Base-by-base conservation (phyloP, 2,329 filamentous ascomycete genomes). In the Pezicula carpinea region DNA sequence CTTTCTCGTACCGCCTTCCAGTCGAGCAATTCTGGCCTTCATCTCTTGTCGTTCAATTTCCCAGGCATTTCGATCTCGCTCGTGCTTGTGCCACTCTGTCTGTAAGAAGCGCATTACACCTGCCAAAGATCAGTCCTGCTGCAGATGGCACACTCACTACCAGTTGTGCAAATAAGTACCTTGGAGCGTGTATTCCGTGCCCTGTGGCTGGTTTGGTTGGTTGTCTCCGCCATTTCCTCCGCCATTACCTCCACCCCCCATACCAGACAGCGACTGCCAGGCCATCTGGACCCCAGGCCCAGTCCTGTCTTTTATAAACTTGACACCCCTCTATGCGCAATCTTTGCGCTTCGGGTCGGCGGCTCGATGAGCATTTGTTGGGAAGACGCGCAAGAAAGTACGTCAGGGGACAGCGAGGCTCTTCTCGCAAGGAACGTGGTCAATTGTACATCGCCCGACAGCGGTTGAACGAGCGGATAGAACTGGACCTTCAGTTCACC, bases 81-180 rank as follows among this genome's bases (percentile, higher is more conserved):
- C 93, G 68, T 99, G 92, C 58, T 89, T 86, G 70, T 99, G 93
- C 93, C 93, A 99, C 79, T 99, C 92, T 40, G 93, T 93, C 72
- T 99, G 93, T 33, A 99, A 82, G 67, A 99, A 99, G 69, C 93
- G 91, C 93, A 99, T 99, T 32, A 99, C 93, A 64, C 93, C 89
- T 93, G 58, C 95, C 33, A 96, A 89, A 61, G 89, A 85, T 91
- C 56, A 49, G 47, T 43, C 35, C 7, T 21, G 5, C 14, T 32
- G 33, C 33, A 35, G 18, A 35, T 29, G 10, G 6, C 10, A 29
- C 26, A 29, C 13, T 29, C 26, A 11, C 8, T 29, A 29, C 26
- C 26, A 11, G 5, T 34, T 43, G 21, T 14, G 31, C 29, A 29
- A 29, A 29, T 18, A 32, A 53, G 52, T 64, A 86, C 83, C 83